These are phyloP conservation scores for Neovahlkampfia damariscottae DNA, from an alignment of 78 protist genomes.

Conservation along the genomic window DNA sequence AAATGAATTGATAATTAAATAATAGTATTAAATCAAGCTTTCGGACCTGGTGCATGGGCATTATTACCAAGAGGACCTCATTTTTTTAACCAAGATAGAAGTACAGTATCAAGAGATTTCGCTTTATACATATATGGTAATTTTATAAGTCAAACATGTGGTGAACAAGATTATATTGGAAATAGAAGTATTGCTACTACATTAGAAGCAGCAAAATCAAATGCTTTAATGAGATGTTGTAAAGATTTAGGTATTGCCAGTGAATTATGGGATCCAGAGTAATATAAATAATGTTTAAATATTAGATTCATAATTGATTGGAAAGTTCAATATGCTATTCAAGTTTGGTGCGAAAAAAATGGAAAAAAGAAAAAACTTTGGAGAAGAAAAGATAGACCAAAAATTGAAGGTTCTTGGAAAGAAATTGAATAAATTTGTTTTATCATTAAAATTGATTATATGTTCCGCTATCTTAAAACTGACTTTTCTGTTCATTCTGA, in stretches of 20 bases:
- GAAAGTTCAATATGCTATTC: conserved; percentile 30
- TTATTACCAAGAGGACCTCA: conserved; percentile 44
- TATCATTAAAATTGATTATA: too few species aligned
- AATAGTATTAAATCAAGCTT: conserved; percentile 33
- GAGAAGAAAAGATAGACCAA: conserved; percentile 6
- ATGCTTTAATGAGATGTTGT: conserved; percentile 50
- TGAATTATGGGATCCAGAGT: conserved; percentile 48
- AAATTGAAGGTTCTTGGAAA: not conserved
- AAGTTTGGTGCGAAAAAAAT: conserved; percentile 18
- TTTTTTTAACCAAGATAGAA: too few species aligned
- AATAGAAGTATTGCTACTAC: conserved; percentile 32
- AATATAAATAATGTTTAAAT: too few species aligned
- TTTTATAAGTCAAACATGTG: conserved; percentile 30
- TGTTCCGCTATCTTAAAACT: too few species aligned
- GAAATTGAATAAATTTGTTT: too few species aligned
- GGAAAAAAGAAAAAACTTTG: conserved; percentile 30
- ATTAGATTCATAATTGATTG: conserved; percentile 41
- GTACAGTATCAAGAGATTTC: conserved; percentile 19
- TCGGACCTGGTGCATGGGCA: conserved; percentile 71
- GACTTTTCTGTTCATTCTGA: too few species aligned
- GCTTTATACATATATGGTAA: conserved; percentile 46
- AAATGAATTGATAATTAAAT: too few species aligned
- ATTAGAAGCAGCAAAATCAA: conserved; percentile 42
- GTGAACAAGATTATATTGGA: conserved; percentile 26
- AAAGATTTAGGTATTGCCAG: conserved; percentile 57